phyloP scores from a whole-genome alignment of 768 basidiomycete genomes.

The Amanita fuliginea region DNA sequence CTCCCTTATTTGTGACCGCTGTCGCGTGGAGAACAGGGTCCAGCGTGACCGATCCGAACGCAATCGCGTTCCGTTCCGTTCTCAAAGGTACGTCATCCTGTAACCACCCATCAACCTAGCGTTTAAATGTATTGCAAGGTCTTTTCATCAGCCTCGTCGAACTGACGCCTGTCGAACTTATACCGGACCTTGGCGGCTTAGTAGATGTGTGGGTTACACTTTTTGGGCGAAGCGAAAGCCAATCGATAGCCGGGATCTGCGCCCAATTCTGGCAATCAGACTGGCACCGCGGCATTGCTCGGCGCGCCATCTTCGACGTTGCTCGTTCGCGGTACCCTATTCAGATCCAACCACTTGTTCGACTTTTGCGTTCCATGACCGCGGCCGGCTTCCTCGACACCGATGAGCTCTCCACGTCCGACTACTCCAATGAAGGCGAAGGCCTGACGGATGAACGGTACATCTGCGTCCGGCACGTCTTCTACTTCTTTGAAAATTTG shows the following conservation, averaged over 20 bases:
- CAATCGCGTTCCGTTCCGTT: constrained; percentile 70
- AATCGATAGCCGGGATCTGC: constrained; percentile 58
- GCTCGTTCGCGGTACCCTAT: constrained; percentile 77
- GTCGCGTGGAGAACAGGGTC: constrained; percentile 61
- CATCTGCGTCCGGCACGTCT: constrained; percentile 60
- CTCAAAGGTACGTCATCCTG: constrained; percentile 54
- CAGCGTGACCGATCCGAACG: constrained; percentile 63
- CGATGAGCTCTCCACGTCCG: constrained; percentile 49
- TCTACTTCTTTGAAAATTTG: constrained; percentile 63
- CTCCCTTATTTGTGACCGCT: constrained; percentile 69
- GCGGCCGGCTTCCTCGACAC: constrained; percentile 69
- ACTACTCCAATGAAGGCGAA: constrained; percentile 29
- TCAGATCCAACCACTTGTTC: constrained; percentile 57
- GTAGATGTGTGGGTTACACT: constrained; percentile 72
- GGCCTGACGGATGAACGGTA: constrained; percentile 35
- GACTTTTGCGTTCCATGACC: constrained; percentile 67
- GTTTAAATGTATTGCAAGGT: constrained; percentile 32
- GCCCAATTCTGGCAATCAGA: constrained; percentile 78
- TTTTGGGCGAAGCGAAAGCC: constrained; percentile 64
- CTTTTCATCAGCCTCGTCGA: constrained; percentile 68
- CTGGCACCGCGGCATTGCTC: constrained; percentile 52
- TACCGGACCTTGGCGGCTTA: constrained; percentile 62
- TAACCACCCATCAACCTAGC: not conserved
- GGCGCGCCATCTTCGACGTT: constrained; percentile 76
- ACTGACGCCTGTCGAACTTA: constrained; percentile 62